phyloP scores from a whole-genome alignment of 345 rosid genomes.

The Excoecaria agallocha region DNA sequence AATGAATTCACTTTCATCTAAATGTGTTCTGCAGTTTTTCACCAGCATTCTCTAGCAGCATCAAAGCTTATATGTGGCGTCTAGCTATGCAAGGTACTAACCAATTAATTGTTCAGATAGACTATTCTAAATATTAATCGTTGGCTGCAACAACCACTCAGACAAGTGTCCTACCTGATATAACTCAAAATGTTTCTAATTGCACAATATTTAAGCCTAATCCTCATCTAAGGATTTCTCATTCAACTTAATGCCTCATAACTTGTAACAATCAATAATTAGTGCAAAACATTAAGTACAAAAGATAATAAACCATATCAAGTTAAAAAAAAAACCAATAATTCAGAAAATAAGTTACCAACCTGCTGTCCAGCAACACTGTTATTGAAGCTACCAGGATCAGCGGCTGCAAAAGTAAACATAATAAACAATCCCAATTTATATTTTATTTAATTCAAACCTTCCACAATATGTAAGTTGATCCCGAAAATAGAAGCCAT shows the following conservation, averaged over 20 bases:
- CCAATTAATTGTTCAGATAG: not conserved
- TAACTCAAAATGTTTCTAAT: not conserved
- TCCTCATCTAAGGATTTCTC: not conserved
- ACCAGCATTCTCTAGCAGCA: not conserved
- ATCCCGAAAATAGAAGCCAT: not conserved
- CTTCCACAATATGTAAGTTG: not conserved
- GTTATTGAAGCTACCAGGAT: conserved; percentile 84
- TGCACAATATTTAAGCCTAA: not conserved
- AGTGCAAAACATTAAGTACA: not conserved
- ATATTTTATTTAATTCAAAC: not conserved
- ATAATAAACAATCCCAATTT: not conserved
- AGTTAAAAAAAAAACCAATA: not conserved
- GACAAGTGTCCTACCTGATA: not conserved
- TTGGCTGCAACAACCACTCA: not conserved
- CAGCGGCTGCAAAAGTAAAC: conserved; percentile 54
- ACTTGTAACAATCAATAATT: not conserved
- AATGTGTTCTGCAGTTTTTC: not conserved
- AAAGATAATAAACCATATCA: not conserved
- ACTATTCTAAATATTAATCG: not conserved
- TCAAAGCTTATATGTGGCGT: not conserved
- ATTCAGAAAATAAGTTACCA: conserved; percentile 6
- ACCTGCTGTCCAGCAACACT: conserved; percentile 90
- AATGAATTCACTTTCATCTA: not conserved
- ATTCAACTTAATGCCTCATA: not conserved
- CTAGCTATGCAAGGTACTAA: not conserved